Conservation (phyloP, 139 green algal genomes). For the Chlorella sp. region DNA sequence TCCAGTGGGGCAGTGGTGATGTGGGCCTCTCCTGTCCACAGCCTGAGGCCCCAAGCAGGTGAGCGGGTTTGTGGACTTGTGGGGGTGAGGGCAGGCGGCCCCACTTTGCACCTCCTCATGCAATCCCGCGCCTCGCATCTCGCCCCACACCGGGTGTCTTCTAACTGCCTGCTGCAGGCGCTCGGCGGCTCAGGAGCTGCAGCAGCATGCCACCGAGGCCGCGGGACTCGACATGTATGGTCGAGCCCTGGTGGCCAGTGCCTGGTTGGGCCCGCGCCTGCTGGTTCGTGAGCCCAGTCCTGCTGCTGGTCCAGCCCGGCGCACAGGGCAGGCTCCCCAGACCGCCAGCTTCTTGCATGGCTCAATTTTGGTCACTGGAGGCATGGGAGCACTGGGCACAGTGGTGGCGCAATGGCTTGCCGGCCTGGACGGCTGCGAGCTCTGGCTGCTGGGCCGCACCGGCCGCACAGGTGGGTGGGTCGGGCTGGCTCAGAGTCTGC, state of each 20-base stretch:
- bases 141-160: no score
- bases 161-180: neutral
- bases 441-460: slow-evolving; percentile 49
- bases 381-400: slow-evolving; percentile 49
- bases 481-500: neutral
- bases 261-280: slow-evolving; percentile 29
- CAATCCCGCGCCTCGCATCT: neutral
- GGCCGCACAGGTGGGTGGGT: slow-evolving; percentile 28
- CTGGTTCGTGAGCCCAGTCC: slow-evolving; percentile 16
- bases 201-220: neutral
- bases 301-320: no score
- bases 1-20: slow-evolving; percentile 10
- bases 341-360: neutral
- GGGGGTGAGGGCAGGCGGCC: no score
- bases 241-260: neutral
- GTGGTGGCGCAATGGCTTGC: slow-evolving; percentile 70
- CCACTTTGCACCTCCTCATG: neutral
- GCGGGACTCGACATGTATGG: slow-evolving; percentile 21
- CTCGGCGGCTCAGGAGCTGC: no score
- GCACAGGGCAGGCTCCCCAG: no score
- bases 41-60: neutral
- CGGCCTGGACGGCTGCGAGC: neutral
- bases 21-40: neutral
- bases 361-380: slow-evolving; percentile 47
- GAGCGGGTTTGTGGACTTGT: neutral